phyloP scores from a whole-genome alignment of 345 rosid species.

The Brassica rapa region DNA sequence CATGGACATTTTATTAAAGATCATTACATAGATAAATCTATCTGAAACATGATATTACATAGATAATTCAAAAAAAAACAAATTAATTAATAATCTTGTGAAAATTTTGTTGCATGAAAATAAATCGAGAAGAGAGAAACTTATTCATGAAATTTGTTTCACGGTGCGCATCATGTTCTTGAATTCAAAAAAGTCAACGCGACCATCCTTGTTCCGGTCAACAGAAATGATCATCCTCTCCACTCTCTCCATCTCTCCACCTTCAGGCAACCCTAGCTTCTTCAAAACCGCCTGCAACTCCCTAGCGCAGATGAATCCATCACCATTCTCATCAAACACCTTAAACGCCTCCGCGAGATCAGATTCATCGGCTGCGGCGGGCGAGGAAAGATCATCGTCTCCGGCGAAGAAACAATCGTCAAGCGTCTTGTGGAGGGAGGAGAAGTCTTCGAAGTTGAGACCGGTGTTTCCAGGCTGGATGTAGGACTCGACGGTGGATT shows the following conservation, averaged over 20 bases:
- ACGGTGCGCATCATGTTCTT: constrained; percentile 5
- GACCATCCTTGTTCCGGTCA: neutral
- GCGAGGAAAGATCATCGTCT: neutral
- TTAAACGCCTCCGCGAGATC: constrained; percentile 90
- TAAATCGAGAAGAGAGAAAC: neutral
- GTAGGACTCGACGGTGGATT: neutral
- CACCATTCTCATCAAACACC: constrained; percentile 89
- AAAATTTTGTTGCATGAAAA: neutral
- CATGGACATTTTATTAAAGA: neutral
- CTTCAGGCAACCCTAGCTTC: constrained; percentile 76
- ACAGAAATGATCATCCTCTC: constrained; percentile 61
- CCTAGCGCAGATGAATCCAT: constrained; percentile 77
- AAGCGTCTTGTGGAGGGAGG: neutral
- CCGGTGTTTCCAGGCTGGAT: neutral
- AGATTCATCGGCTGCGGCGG: constrained; percentile 48
- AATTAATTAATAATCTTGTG: neutral
- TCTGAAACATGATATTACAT: neutral
- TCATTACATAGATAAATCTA: neutral
- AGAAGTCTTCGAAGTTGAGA: neutral
- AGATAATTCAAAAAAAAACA: neutral
- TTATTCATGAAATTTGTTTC: neutral
- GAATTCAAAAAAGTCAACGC: neutral
- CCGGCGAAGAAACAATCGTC: constrained; percentile 47
- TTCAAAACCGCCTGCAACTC: constrained; percentile 73
- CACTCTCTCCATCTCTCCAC: constrained; percentile 65